Evolutionary conservation across 2,329 filamentous ascomycete genomes (phyloP), one percentile per base, ranked within the genome.

Genomic region (Hymenoscyphus fructigenus): DNA sequence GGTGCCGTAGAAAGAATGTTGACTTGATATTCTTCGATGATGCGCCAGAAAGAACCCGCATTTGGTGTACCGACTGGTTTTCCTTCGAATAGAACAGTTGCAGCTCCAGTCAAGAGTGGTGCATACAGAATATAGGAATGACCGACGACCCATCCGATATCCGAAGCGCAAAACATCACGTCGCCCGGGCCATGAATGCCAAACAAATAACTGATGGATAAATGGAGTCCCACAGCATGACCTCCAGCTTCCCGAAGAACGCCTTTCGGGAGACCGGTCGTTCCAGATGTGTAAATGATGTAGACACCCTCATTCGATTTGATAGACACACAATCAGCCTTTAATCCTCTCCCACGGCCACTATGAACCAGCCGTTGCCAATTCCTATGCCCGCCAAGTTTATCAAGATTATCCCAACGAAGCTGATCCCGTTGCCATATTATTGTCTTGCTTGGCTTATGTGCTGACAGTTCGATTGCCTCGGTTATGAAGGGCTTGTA

Each of bases 61-160:
- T 97, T 88, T 0, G 93, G 93, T 0, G 93, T 97, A 4, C 93
- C 93, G 14, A 97, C 83, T 0, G 93, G 93, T 70, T 97, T 97
- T n/a, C 93, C 94, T 78, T 97, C 93, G 76, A 93, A 97, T 0
- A 97, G 81, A 0, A 97, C 86, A 0, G 92, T 96, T 1, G 93
- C 89, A 1, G 93, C 93, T 5, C 93, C 93, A 0, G 90, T 87
- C 1, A 97, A 84, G 5, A 98, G 84, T 14, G 93, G 93, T 3
- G 87, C 93, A 74, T 97, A 97, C 14, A 97, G 81, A 68, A 97
- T 97, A 75, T 95, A 97, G 5, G 88, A 90, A 75, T 93, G 88
- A 2, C 91, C 91, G 0, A 95, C 91, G 0, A 93, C 92, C 94
- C 93, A 97, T 36, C 93, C 94, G 64, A 97, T 94, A 74, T 98